These are phyloP conservation scores for Diaporthe australafricana DNA, from an alignment of 2,329 filamentous ascomycete genomes.

Conservation along the genomic window DNA sequence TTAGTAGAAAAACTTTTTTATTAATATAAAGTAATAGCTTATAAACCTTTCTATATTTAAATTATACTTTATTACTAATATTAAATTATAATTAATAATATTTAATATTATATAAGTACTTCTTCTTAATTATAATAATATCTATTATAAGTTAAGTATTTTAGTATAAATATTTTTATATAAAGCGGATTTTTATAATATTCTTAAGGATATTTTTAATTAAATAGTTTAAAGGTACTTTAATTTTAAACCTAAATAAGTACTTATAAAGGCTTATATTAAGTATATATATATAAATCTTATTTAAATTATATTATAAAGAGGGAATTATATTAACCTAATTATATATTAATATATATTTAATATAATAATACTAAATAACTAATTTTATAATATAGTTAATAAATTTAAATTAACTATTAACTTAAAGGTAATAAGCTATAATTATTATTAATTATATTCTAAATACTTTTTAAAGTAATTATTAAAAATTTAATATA, in stretches of 20 bases:
- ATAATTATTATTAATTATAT: not conserved
- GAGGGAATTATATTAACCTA: not conserved
- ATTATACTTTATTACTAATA: not conserved
- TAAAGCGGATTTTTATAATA: not conserved
- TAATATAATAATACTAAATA: not conserved
- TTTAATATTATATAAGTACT: not conserved
- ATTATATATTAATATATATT: not conserved
- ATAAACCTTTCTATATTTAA: not conserved
- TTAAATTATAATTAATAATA: not conserved
- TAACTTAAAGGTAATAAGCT: not conserved
- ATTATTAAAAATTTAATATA: not conserved
- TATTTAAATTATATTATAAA: too few relatives aligned
- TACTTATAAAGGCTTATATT: constrained; percentile 4
- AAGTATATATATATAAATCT: not conserved
- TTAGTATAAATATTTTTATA: too few relatives aligned
- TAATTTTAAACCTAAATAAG: too few relatives aligned
- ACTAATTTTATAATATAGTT: not conserved
- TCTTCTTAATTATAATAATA: not conserved
- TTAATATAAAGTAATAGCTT: not conserved
- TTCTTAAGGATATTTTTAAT: too few relatives aligned
- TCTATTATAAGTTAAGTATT: constrained; percentile 2
- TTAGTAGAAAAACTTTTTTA: not conserved
- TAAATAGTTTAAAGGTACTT: too few relatives aligned
- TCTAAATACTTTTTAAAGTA: not conserved
- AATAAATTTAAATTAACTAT: not conserved